Base-by-base conservation (phyloP, 192 early-diverging fungal genomes). In the Backusella tuberculispora region DNA sequence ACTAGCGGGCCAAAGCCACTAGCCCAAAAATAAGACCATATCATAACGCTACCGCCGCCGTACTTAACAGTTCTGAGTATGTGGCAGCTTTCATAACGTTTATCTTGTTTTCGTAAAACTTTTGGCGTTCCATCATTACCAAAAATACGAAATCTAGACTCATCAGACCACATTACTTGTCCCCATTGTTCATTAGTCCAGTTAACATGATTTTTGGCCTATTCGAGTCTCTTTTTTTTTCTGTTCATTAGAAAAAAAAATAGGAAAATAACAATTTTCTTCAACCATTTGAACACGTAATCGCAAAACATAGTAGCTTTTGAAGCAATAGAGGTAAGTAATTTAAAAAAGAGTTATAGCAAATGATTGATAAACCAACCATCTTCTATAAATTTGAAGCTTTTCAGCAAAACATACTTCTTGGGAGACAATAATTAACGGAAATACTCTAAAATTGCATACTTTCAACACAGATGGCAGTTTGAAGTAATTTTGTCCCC, bases 21-120 rank as follows among this genome's bases (percentile, higher is more conserved):
- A 21, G 43, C 14, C 67, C 67, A 69, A 12, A 69, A 47, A 69
- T 44, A 69, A 10, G 41, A n/a, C 43, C 67, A 69, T 10, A 69
- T n/a, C 44, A 69, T 69, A 24, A 47, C 43, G 21, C 67, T 47
- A 69, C n/a, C 67, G 4, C 44, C 44, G 4, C 67, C 43, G 5
- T 4, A 47, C 67, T 69, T 69, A 5, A 43, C 43, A 26, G 24
- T 12, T 15, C 10, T 19, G 0, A 47, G 5, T 45, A 69, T 29
- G 24, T 45, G 67, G 24, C 26, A 21, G 12, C 9, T 6, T 4
- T 45, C 4, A 9, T 47, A 69, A 2, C n/a, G 13, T 47, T 69
- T 19, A 2, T 19, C 43, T 26, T 2, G 19, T 29, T 47, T 13
- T 47, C 67, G 13, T 1, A 69, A 21, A 1, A 69, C 67, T 6